These are phyloP conservation scores for Ascosphaera apis DNA, from an alignment of 2,329 filamentous ascomycete genomes.

Conservation along the genomic window DNA sequence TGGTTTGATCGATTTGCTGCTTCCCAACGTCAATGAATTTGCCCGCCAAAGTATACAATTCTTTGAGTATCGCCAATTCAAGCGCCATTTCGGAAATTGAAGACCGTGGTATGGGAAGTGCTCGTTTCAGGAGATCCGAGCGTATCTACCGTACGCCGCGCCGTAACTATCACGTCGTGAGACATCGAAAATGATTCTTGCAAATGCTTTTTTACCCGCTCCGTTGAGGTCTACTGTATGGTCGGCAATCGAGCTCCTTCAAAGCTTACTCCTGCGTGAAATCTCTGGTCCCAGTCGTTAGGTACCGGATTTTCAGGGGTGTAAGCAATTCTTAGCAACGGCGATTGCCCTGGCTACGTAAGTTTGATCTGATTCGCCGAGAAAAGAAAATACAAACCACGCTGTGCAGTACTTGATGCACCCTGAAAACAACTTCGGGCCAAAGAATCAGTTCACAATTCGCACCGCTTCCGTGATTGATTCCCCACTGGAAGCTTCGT, in stretches of 20 bases:
- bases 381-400: not conserved
- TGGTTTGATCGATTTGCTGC: no score
- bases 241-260: not conserved
- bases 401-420: not conserved
- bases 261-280: not conserved
- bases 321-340: not conserved
- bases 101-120: not conserved
- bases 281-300: not conserved
- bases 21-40: no score
- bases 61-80: no score
- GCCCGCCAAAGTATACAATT: no score
- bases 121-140: not conserved
- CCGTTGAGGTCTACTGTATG: not conserved
- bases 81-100: not conserved
- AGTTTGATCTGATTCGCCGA: not conserved
- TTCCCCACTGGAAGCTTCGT: not conserved
- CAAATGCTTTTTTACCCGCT: not conserved
- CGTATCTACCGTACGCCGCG: not conserved
- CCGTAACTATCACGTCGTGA: not conserved
- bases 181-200: not conserved
- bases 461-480: not conserved
- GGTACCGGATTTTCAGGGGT: not conserved
- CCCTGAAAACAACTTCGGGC: not conserved
- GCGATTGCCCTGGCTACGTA: not conserved
- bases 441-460: not conserved